phyloP scores from a whole-genome alignment of 164 flowering plant genomes.

The Tinospora cordifolia region DNA sequence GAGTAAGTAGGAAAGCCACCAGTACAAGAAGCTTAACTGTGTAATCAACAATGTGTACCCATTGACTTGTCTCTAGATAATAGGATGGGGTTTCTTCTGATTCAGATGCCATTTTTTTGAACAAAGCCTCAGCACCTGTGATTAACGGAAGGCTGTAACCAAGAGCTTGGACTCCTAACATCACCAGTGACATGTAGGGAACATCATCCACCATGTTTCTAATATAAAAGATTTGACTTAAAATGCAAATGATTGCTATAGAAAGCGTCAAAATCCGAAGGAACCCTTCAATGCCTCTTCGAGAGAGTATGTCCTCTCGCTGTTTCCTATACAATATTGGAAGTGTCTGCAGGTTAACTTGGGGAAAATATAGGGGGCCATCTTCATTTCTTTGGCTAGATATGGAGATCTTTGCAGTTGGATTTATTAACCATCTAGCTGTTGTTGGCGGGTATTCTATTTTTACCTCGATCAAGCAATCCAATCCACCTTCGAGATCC shows the following conservation, averaged over 20 bases:
- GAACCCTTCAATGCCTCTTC: slow-evolving; percentile 59
- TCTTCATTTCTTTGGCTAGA: slow-evolving; percentile 64
- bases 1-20: slow-evolving; percentile 49
- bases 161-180: slow-evolving; percentile 77
- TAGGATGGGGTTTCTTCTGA: slow-evolving; percentile 34
- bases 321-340: slow-evolving; percentile 68
- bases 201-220: slow-evolving; percentile 41
- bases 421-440: slow-evolving; percentile 61
- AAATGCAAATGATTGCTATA: slow-evolving; percentile 51
- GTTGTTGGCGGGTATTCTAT: slow-evolving; percentile 75
- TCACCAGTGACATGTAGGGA: slow-evolving; percentile 71
- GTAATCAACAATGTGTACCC: slow-evolving; percentile 46
- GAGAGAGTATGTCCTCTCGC: slow-evolving; percentile 68
- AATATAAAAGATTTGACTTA: slow-evolving; percentile 58
- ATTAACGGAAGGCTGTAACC: slow-evolving; percentile 74
- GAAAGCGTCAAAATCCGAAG: slow-evolving; percentile 68
- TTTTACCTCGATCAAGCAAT: slow-evolving; percentile 66
- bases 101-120: slow-evolving; percentile 35
- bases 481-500: slow-evolving; percentile 80
- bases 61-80: slow-evolving; percentile 39
- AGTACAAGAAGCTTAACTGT: slow-evolving; percentile 63
- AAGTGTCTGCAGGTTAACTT: slow-evolving; percentile 46
- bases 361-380: slow-evolving; percentile 58
- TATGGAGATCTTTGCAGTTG: slow-evolving; percentile 63
- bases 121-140: slow-evolving; percentile 69